phyloP scores from a whole-genome alignment of 306 rosid species.

The Trifolium repens region DNA sequence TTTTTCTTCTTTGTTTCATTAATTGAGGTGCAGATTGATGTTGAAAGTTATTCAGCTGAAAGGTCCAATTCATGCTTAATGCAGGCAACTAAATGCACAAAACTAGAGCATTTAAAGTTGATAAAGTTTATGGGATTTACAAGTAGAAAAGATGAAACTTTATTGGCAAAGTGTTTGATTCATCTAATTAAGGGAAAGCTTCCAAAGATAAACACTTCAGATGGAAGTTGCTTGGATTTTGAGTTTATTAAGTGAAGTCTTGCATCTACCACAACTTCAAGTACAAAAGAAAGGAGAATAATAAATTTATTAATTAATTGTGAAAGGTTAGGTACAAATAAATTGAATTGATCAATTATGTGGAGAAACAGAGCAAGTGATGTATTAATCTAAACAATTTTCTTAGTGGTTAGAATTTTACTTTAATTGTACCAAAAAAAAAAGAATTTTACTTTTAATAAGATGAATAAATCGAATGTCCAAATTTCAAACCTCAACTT shows the following conservation, averaged over 20 bases:
- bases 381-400: too few species aligned
- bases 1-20: not conserved
- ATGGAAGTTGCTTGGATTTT: conserved; percentile 46
- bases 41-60: conserved; percentile 37
- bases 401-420: too few species aligned
- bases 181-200: conserved; percentile 45
- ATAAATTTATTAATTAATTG: not conserved
- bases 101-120: conserved; percentile 50
- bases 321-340: too few species aligned
- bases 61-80: conserved; percentile 38
- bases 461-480: too few species aligned
- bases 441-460: too few species aligned
- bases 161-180: conserved; percentile 43
- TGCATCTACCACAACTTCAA: not conserved
- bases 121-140: conserved; percentile 56
- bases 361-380: too few species aligned
- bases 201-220: conserved; percentile 46
- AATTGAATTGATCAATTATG: too few species aligned
- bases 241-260: conserved; percentile 19
- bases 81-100: conserved; percentile 34
- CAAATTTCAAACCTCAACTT: too few species aligned
- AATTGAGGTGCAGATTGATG: conserved; percentile 57
- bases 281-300: not conserved
- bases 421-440: too few species aligned
- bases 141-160: conserved; percentile 45